These are phyloP conservation scores for Metarhizium brunneum DNA, from an alignment of 2,329 filamentous ascomycete species.

Conservation along the genomic window DNA sequence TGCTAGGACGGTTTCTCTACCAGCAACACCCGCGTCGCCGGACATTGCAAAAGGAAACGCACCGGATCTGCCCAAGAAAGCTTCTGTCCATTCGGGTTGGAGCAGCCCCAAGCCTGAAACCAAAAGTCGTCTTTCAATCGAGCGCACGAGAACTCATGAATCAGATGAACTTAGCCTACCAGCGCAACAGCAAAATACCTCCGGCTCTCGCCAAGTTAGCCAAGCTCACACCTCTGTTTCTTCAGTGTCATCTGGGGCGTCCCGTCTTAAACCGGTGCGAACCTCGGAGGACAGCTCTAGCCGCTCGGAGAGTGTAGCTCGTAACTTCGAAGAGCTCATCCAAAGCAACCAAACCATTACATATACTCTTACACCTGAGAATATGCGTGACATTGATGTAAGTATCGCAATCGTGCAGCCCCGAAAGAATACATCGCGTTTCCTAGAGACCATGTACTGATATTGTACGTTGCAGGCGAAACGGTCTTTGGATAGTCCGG, in stretches of 20 bases:
- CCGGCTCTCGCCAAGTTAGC: constrained; percentile 27
- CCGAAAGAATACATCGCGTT: neutral
- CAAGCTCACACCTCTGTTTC: constrained; percentile 41
- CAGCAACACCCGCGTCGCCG: constrained; percentile 12
- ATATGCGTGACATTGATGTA: constrained; percentile 68
- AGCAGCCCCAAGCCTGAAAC: constrained; percentile 19
- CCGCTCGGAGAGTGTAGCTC: constrained; percentile 48
- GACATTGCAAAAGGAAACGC: constrained; percentile 21
- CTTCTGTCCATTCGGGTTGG: constrained; percentile 14
- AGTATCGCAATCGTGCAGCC: constrained; percentile 18
- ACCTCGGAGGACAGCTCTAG: constrained; percentile 49
- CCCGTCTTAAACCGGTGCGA: constrained; percentile 43
- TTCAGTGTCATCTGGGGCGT: constrained; percentile 38
- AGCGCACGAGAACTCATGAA: constrained; percentile 25
- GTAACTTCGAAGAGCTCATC: constrained; percentile 70
- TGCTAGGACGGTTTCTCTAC: neutral
- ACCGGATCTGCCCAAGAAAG: constrained; percentile 24
- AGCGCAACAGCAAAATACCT: constrained; percentile 14
- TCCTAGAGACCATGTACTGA: constrained; percentile 8
- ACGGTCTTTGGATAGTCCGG: constrained; percentile 33
- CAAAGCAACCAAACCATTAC: constrained; percentile 75
- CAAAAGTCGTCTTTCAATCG: constrained; percentile 30
- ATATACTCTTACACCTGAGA: constrained; percentile 72
- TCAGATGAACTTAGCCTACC: constrained; percentile 22
- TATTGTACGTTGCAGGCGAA: constrained; percentile 21